Evolutionary conservation across 208 protist species (phyloP), one percentile per base, ranked within the genome.

Genomic region (Endotrypanum monterogeii): DNA sequence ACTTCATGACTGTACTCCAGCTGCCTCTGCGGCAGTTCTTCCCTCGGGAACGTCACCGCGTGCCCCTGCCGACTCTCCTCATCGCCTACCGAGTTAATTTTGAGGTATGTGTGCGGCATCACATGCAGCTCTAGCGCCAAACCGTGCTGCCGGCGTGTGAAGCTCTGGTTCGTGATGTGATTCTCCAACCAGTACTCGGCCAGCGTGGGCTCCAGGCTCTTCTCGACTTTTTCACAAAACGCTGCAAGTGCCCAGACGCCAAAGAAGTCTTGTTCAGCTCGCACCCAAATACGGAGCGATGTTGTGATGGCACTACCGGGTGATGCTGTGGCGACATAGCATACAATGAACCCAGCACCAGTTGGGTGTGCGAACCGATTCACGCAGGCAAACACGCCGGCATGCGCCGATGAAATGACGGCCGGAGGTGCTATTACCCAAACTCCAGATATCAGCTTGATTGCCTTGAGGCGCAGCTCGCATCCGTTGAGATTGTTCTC

Each of bases 301-400:
- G 70, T 65, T 51, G 71, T 52, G 18, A 55, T 65, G 2, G 52
- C n/a, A 16, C 50, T 74, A 5, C 57, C 23, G 5, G 32, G 67
- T 28, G 48, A 32, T 25, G 79, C 83, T 28, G 63, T 73, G 18
- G 78, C 82, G 16, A 80, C 51, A 74, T 94, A 96, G 76, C 92
- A 96, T 2, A 96, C 51, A 6, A 91, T 83, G 65, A 92, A 94
- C n/a, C 89, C 89, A 2, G 88, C 78, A 23, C 92, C 92, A 0
- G 92, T 96, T 11, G 88, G 92, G 9, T 83, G 84, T 6, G 83
- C 84, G 69, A 83, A 93, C 62, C 88, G 88, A 74, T 94, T 96
- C 3, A 86, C 75, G 66, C 83, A 92, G 6, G 88, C 89, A 58
- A 85, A 87, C 6, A 94, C 62, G 30, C 80, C 92, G 23, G 78